A percentile compares a stretch with the other conserved stretches of the same genome.
Evolutionary conservation across 768 basidiomycete genomes (phyloP).

Genomic region (Pleurotus giganteus): DNA sequence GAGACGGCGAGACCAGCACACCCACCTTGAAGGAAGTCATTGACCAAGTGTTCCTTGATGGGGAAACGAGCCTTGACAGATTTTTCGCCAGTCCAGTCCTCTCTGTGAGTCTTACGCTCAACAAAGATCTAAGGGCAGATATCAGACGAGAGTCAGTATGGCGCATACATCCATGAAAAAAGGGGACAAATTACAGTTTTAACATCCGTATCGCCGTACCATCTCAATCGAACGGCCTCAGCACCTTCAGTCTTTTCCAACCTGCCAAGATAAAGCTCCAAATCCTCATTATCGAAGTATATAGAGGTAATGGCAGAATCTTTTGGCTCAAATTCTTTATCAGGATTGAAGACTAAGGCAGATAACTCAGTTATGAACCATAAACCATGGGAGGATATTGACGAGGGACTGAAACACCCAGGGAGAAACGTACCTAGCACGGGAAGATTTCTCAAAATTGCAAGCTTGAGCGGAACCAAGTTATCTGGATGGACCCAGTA

Average conservation of each 20-base stretch:
- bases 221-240: conserved; percentile 92
- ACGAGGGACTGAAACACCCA: background rate
- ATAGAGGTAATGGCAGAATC: conserved; percentile 96
- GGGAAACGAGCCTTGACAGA: conserved; percentile 97
- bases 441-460: conserved; percentile 88
- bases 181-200: conserved; percentile 60
- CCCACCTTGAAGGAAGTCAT: conserved; percentile 78
- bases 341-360: conserved; percentile 79
- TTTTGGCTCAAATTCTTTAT: conserved; percentile 87
- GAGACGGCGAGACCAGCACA: background rate
- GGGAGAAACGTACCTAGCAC: conserved; percentile 66
- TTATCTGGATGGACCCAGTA: conserved; percentile 99
- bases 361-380: background rate
- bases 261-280: conserved; percentile 94
- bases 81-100: conserved; percentile 99
- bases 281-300: conserved; percentile 94
- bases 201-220: conserved; percentile 89
- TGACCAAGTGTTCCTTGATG: conserved; percentile 91
- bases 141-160: too few relatives aligned
- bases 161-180: background rate
- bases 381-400: background rate
- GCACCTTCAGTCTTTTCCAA: conserved; percentile 99
- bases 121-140: conserved; percentile 86
- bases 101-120: conserved; percentile 89
- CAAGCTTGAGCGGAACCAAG: conserved; percentile 88